Base-by-base conservation (phyloP, 305 asterid species). In the Petunia hybrid region DNA sequence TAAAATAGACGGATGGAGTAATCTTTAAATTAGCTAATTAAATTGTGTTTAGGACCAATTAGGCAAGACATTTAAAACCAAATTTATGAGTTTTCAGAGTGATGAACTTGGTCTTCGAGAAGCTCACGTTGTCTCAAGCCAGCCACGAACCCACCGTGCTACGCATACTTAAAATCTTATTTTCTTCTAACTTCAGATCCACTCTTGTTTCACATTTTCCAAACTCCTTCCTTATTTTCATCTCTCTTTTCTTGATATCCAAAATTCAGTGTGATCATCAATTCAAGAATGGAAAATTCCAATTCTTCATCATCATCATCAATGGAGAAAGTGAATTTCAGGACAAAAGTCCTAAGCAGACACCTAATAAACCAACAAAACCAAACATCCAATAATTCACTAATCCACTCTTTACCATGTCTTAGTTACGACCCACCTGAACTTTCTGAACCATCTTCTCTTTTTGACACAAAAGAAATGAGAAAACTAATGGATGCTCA, bases 351-450 rank as follows among this genome's bases (percentile, higher is more conserved):
- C 64, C 77, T 96, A 1, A 76, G 82, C 81, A 80, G 91, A 69
- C 99, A 96, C 93, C 91, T 93, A 22, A 22, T 22, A 59, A 63
- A 84, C 75, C 86, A 80, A 77, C 82, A 78, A 81, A 78, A 40
- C 82, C 81, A 68, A 41, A 57, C 10, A 1, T 45, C 41, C 76
- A 40, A 48, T 75, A 41, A 85, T 85, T 16, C 79, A 73, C 62
- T 85, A 65, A 82, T 88, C 13, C 3, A 67, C 4, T 76, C 89
- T n/a, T 90, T 93, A 35, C 98, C 97, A 67, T 96, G 99, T 82
- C 89, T 94, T 64, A 86, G 90, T 82, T 94, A 94, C 89, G 70
- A 84, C 40, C 98, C 98, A 70, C 98, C 99, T 77, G 99, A 96
- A 86, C 83, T 88, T 42, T 86, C 93, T 36, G 96, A 90, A 84